These are phyloP conservation scores for Hypoxylon sp. DNA, from an alignment of 2,329 filamentous ascomycete genomes.

Conservation along the genomic window DNA sequence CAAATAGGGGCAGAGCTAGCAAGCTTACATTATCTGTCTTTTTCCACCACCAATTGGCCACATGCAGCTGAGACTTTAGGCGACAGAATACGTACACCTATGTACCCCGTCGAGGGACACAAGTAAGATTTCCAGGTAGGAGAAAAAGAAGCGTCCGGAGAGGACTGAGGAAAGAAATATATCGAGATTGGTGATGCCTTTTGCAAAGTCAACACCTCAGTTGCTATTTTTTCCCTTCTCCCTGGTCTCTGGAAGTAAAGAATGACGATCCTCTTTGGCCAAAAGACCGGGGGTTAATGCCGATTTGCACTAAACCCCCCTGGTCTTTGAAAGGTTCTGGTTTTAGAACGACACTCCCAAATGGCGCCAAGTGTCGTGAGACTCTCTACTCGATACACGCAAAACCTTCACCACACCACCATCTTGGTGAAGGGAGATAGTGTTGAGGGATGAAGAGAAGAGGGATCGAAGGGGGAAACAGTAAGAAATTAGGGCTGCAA, in stretches of 20 bases:
- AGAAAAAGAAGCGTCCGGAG: slow-evolving; percentile 6
- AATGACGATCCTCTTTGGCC: slow-evolving; percentile 38
- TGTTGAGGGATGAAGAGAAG: slow-evolving; percentile 33
- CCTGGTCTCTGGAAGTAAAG: slow-evolving; percentile 22
- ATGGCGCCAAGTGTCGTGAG: slow-evolving; percentile 38
- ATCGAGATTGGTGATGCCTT: slow-evolving; percentile 29
- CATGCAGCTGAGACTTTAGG: slow-evolving; percentile 38
- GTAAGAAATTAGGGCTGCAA: slow-evolving; percentile 28
- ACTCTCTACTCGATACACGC: slow-evolving; percentile 32
- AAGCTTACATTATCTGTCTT: slow-evolving; percentile 41
- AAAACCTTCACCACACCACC: slow-evolving; percentile 40
- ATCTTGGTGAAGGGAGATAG: slow-evolving; percentile 32
- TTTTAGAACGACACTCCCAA: slow-evolving; percentile 38
- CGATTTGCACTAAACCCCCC: slow-evolving; percentile 40
- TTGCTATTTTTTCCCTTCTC: slow-evolving; percentile 12
- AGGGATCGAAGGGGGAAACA: slow-evolving; percentile 16
- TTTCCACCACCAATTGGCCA: slow-evolving; percentile 40
- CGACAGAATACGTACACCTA: slow-evolving; percentile 21
- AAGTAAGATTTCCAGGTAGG: slow-evolving; percentile 16
- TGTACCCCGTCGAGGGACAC: slow-evolving; percentile 5
- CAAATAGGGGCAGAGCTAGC: slow-evolving; percentile 44
- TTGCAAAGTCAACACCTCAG: slow-evolving; percentile 8
- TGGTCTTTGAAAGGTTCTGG: slow-evolving; percentile 34
- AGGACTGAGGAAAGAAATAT: slow-evolving; percentile 4
- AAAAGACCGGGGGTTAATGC: slow-evolving; percentile 44